phyloP scores from a whole-genome alignment of 1,139 yeast genomes.

The Schwanniomyces etchellsii region DNA sequence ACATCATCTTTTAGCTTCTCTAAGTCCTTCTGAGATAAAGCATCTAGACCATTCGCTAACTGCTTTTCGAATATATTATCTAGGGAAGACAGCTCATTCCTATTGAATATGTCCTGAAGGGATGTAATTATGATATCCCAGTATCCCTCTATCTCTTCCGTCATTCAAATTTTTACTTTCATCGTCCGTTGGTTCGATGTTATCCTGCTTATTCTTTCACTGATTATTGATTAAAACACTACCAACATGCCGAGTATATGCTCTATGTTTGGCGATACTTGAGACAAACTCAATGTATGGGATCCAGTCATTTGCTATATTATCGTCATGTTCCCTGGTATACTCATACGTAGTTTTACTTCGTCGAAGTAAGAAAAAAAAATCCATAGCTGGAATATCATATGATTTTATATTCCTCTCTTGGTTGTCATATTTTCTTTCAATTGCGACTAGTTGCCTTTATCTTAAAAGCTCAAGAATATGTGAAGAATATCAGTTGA shows the following conservation, averaged over 20 bases:
- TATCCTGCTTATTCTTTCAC: no score
- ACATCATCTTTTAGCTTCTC: conserved; percentile 34
- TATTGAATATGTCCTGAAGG: conserved; percentile 60
- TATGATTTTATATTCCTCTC: conserved; percentile 18
- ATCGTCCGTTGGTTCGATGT: no score
- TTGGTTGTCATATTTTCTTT: conserved; percentile 9
- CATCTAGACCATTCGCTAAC: conserved; percentile 12
- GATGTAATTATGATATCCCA: conserved; percentile 68
- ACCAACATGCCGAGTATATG: no score
- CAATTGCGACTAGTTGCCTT: conserved; percentile 9
- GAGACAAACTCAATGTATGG: no score
- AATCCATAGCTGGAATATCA: conserved; percentile 24
- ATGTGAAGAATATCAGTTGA: conserved; percentile 9
- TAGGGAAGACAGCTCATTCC: conserved; percentile 50
- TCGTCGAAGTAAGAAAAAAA: conserved; percentile 13
- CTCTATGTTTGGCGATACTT: no score
- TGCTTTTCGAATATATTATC: conserved; percentile 37
- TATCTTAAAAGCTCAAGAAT: conserved; percentile 10
- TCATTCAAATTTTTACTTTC: no score
- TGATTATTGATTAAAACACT: no score
- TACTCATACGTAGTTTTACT: conserved; percentile 7
- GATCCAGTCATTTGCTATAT: neutral
- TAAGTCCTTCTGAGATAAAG: conserved; percentile 28
- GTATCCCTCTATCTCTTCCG: conserved; percentile 42
- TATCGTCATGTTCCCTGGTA: neutral